Base-by-base conservation (phyloP, 805 yeast species). In the Saccharomyces kudriavzevii region DNA sequence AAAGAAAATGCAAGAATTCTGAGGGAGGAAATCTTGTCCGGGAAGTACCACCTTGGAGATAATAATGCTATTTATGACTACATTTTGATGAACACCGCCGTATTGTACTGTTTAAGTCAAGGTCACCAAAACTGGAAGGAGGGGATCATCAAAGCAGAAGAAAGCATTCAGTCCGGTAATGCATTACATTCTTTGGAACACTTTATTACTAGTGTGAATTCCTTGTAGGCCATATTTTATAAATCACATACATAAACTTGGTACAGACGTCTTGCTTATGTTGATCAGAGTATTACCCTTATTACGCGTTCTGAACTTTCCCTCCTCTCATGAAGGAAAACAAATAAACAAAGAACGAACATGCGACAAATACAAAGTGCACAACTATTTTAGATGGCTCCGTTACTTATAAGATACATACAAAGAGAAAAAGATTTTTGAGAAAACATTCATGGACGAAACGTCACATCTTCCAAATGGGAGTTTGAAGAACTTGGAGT, bases 41-140 rank as follows among this genome's bases (percentile, higher is more conserved):
- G 80, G 51, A 78, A 79, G 55, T 64, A 73, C 47, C 72, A 75
- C 4, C 70, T 73, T 40, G 76, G 80, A 26, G 74, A 82, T 54
- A 69, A 73, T 45, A 68, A 77, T 57, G 88, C 98, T 2, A 71
- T 91, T 14, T 82, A 84, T 50, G 97, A 94, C 70, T 94, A 91
- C 71, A 94, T 94, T n/a, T 69, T 92, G 54, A 70, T 94, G 78
- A 94, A 94, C 69, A 78, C 95, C 22, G 91, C 91, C 2, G 96
- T 96, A 0, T 73, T 94, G 54, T 91, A 92, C 1, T 88, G 86
- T 29, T 81, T 90, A 25, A 77, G 85, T 11, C 96, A 95, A 2
- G 66, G 74, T 6, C 83, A 89, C 2, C 68, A 67, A 25, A 71
- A 78, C 60, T 94, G 96, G 94, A 79, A 75, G 54, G 77, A 81